Percentiles rank a stretch among this genome's conserved stretches.
phyloP scores from a whole-genome alignment of 805 yeast species.

The Nakazawaea anatomiae region DNA sequence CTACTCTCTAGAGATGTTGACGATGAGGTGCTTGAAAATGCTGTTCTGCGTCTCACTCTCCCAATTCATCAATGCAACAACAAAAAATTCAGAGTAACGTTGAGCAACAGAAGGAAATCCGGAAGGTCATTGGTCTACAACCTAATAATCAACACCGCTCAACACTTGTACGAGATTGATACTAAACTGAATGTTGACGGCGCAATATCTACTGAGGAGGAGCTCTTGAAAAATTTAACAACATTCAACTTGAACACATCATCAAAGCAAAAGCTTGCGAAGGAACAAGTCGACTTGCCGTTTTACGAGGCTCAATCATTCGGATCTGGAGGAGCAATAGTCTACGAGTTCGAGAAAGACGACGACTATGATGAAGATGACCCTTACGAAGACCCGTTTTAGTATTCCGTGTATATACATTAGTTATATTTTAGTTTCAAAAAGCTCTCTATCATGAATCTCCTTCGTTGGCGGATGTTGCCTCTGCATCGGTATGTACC shows the following conservation, averaged over 20 bases:
- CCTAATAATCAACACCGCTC: conserved; percentile 44
- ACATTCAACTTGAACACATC: conserved; percentile 83
- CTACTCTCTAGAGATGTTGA: conserved; percentile 22
- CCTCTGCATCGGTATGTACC: neutral
- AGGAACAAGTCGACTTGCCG: conserved; percentile 87
- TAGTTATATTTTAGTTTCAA: too few relatives aligned
- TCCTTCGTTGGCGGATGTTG: neutral
- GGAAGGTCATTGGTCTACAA: conserved; percentile 66
- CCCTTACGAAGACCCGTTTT: conserved; percentile 95
- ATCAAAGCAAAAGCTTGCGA: conserved; percentile 67
- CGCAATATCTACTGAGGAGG: conserved; percentile 32
- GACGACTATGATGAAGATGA: conserved; percentile 98
- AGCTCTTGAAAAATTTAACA: conserved; percentile 64
- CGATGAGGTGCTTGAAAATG: conserved; percentile 41
- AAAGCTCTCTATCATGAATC: neutral
- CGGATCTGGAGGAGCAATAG: conserved; percentile 89
- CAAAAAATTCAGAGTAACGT: conserved; percentile 34
- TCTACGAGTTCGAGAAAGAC: conserved; percentile 91
- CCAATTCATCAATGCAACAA: conserved; percentile 47
- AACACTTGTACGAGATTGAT: conserved; percentile 28
- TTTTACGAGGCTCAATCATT: conserved; percentile 78
- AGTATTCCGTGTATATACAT: conserved; percentile 9
- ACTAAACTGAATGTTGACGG: conserved; percentile 24
- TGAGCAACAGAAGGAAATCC: conserved; percentile 74
- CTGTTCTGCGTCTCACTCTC: conserved; percentile 33